These are phyloP conservation scores for Aspergillus fijiensis DNA, from an alignment of 2,329 filamentous ascomycete genomes.

Conservation along the genomic window DNA sequence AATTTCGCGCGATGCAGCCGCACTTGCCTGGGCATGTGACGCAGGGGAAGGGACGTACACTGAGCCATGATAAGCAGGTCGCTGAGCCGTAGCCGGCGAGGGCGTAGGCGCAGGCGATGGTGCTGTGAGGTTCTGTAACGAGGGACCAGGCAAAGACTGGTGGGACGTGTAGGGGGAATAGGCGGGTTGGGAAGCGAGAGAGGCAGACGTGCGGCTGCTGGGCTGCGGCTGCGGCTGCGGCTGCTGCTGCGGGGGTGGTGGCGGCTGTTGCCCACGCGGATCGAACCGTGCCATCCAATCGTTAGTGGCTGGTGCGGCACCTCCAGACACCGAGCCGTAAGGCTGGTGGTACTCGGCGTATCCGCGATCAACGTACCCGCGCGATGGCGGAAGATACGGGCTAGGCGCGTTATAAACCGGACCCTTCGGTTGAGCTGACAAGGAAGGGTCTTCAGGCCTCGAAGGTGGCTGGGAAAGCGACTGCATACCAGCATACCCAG, in stretches of 20 bases:
- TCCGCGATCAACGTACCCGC: constrained; percentile 34
- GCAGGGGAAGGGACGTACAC: constrained; percentile 32
- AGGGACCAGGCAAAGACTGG: constrained; percentile 24
- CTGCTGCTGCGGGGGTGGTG: constrained; percentile 22
- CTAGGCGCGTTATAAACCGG: constrained; percentile 29
- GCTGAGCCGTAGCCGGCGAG: constrained; percentile 31
- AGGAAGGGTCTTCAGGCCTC: constrained; percentile 27
- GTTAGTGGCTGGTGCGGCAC: constrained; percentile 32
- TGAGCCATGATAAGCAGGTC: constrained; percentile 27
- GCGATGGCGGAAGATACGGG: constrained; percentile 31
- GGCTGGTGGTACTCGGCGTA: constrained; percentile 35
- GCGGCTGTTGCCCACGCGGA: constrained; percentile 34
- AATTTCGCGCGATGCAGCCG: constrained; percentile 33
- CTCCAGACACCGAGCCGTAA: constrained; percentile 29
- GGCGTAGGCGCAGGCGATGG: constrained; percentile 39
- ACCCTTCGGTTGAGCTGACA: constrained; percentile 26
- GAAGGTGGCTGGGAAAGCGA: constrained; percentile 25
- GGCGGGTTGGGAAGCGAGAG: constrained; percentile 27
- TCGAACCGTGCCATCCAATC: constrained; percentile 47
- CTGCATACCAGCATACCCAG: constrained; percentile 26
- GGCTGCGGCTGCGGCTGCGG: constrained; percentile 25
- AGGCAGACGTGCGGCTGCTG: constrained; percentile 21
- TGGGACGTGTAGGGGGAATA: constrained; percentile 31
- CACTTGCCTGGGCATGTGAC: constrained; percentile 24
- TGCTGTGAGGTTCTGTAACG: constrained; percentile 28